These are phyloP conservation scores for Ceratocystis albifundus DNA, from an alignment of 2,329 filamentous ascomycete genomes.

Conservation along the genomic window DNA sequence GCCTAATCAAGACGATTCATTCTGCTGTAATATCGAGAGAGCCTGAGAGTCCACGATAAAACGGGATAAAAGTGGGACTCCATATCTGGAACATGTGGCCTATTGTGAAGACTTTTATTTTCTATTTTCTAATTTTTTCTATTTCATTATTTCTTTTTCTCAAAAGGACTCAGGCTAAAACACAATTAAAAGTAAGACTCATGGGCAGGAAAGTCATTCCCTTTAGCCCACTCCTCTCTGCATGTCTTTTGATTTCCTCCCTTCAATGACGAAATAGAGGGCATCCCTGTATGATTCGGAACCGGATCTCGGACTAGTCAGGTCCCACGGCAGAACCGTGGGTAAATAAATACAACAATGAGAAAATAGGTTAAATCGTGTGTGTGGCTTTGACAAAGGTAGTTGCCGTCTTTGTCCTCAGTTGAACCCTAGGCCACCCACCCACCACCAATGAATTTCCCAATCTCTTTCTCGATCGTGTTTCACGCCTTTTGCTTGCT, in stretches of 20 bases:
- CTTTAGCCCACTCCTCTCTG: neutral
- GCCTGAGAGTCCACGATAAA: neutral
- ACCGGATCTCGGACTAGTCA: constrained; percentile 3
- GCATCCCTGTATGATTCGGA: neutral
- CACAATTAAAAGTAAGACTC: neutral
- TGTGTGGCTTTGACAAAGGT: too few relatives aligned
- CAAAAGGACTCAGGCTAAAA: neutral
- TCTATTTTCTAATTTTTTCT: too few relatives aligned
- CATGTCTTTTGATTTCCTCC: neutral
- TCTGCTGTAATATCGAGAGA: too few relatives aligned
- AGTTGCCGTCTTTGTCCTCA: too few relatives aligned
- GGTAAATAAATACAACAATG: neutral
- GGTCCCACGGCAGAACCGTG: neutral
- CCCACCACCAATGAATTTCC: neutral
- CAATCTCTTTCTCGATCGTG: neutral
- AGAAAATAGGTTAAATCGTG: too few relatives aligned
- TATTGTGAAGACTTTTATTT: neutral
- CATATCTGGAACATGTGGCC: neutral
- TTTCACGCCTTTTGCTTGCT: neutral
- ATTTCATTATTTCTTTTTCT: neutral
- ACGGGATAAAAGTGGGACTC: neutral
- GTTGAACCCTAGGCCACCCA: neutral
- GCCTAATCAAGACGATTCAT: too few relatives aligned
- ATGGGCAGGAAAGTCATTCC: neutral
- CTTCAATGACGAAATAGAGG: constrained; percentile 8